Base-by-base conservation (phyloP, 2,329 filamentous ascomycete genomes). In the Lizonia empirigonia region DNA sequence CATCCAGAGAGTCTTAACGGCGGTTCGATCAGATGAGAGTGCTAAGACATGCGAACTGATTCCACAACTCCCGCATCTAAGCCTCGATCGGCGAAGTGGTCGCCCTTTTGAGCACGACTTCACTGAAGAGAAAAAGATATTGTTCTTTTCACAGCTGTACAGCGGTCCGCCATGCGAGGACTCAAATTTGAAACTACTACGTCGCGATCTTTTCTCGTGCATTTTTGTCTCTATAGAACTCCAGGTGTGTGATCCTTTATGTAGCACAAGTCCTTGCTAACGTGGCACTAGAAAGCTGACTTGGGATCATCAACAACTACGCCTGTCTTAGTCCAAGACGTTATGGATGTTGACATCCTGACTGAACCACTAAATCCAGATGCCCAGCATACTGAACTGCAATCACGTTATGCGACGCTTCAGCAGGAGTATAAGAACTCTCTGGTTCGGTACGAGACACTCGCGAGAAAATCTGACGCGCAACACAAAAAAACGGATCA, bases 61-160 rank as follows among this genome's bases (percentile, higher is more conserved):
- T 13, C 27, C 38, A 44, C 26, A 16, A 38, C 38, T 44, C 15
- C 20, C 13, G 7, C 18, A 51, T 38, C 30, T 52, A 18, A 47
- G 34, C 18, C 20, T 38, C 1, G 18, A 55, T 37, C 9, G 36
- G 18, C 27, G 19, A 39, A 51, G 47, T 52, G 22, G 55, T 23
- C 35, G 44, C 18, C 38, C 39, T 33, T 50, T 58, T 50, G 16
- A 49, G 39, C 23, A n/a, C 7, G 42, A 56, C 39, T 46, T 59
- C 18, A 30, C 19, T 8, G 29, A 49, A 26, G 45, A 59, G 10
- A 58, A 56, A 34, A 15, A 33, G 15, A 44, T 41, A 38, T 34
- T 58, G 7, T 58, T 58, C 32, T 18, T 50, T 35, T 26, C n/a
- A 34, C 29, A 44, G 10, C 36, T 58, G 3, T 58, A 53, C 41